Percentiles rank a stretch among this genome's conserved stretches.
These are phyloP conservation scores for Botryotinia globosa DNA, from an alignment of 2,329 filamentous ascomycete genomes.

Conservation along the genomic window DNA sequence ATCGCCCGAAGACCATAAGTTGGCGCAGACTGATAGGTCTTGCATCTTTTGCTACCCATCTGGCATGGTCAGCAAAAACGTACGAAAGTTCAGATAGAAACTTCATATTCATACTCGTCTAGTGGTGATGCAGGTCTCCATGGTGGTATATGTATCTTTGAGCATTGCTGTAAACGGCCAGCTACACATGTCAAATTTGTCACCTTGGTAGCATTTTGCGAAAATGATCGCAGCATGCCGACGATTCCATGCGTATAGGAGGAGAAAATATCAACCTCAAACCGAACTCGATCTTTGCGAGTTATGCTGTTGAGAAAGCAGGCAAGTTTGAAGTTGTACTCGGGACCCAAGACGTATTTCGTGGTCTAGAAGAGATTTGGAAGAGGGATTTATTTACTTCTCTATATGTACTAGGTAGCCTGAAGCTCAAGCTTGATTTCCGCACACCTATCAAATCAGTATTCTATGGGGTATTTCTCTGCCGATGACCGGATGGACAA, in stretches of 20 bases:
- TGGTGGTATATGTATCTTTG: conserved; percentile 40
- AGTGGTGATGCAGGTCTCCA: conserved; percentile 64
- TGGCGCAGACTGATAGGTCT: conserved; percentile 95
- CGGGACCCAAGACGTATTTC: not conserved
- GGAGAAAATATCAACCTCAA: conserved; percentile 11
- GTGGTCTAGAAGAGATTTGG: not conserved
- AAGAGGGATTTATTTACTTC: not conserved
- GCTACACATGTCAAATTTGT: conserved; percentile 31
- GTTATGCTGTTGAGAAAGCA: not conserved
- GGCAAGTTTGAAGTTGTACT: not conserved
- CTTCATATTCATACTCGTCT: conserved; percentile 53
- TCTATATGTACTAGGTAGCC: not conserved
- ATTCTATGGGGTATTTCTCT: not conserved
- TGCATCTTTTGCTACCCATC: conserved; percentile 90
- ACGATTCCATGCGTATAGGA: conserved; percentile 36
- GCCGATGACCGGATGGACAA: not conserved
- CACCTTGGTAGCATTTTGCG: conserved; percentile 37
- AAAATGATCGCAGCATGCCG: conserved; percentile 39
- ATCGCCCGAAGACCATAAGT: conserved; percentile 94
- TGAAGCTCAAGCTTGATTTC: conserved; percentile 3
- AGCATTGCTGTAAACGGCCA: conserved; percentile 17
- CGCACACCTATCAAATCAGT: not conserved
- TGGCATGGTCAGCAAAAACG: conserved; percentile 40
- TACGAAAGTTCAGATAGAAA: not conserved
- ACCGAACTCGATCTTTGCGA: conserved; percentile 4